These are phyloP conservation scores for Athelia psychrophila DNA, from an alignment of 1,284 basidiomycete genomes.

Conservation along the genomic window DNA sequence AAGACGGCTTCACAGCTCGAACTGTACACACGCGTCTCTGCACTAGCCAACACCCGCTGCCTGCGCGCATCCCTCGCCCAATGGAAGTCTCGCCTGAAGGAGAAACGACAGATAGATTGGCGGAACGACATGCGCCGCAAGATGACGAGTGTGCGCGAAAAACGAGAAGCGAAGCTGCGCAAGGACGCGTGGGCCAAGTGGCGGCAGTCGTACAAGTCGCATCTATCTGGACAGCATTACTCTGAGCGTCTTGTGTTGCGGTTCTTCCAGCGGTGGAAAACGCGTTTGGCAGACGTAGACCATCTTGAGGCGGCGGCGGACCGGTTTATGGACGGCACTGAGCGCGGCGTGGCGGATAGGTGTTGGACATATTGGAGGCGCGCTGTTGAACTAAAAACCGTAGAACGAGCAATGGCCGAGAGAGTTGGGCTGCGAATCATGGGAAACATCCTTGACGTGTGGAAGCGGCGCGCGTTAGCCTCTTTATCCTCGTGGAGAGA, in stretches of 20 bases:
- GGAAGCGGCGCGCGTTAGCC: conserved; percentile 57
- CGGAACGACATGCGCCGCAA: conserved; percentile 63
- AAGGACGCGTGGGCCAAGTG: conserved; percentile 60
- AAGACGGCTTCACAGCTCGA: conserved; percentile 33
- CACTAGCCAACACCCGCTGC: conserved; percentile 38
- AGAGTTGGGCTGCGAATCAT: conserved; percentile 46
- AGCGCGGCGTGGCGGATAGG: conserved; percentile 32
- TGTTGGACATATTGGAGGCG: conserved; percentile 57
- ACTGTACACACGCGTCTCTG: conserved; percentile 36
- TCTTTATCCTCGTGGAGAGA: conserved; percentile 2
- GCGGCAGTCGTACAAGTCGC: conserved; percentile 51
- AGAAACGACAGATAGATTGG: conserved; percentile 55
- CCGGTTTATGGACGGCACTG: conserved; percentile 33
- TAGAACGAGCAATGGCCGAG: conserved; percentile 41
- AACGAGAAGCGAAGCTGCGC: conserved; percentile 44
- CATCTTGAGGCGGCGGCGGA: conserved; percentile 47
- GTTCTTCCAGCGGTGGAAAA: conserved; percentile 51
- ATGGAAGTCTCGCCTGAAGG: conserved; percentile 51
- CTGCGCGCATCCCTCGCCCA: conserved; percentile 36
- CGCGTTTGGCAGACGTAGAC: conserved; percentile 35
- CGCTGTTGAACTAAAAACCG: conserved; percentile 37
- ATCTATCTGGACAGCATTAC: conserved; percentile 48
- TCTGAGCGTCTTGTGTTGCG: conserved; percentile 37
- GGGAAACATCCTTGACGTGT: conserved; percentile 42
- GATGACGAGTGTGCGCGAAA: conserved; percentile 59